Conservation (phyloP, 345 rosid species). For the Eucalyptus erythrocorys region DNA sequence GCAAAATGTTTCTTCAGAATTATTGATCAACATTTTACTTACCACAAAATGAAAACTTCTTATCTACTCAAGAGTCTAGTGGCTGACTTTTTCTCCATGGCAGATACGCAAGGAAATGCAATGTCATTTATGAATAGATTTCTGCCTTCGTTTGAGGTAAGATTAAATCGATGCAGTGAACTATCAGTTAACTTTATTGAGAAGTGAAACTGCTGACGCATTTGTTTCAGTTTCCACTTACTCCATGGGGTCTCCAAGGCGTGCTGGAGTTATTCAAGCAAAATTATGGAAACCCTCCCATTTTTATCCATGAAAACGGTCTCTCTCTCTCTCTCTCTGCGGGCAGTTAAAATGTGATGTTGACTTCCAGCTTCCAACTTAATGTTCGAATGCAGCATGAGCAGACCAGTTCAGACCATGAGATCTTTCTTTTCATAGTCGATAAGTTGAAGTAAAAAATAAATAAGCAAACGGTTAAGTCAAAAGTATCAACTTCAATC, state of each 20-base stretch:
- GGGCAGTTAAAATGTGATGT: neutral
- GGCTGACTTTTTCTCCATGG: neutral
- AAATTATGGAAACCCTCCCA: neutral
- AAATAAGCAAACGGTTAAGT: neutral
- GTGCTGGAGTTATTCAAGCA: constrained; percentile 8
- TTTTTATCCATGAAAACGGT: constrained; percentile 11
- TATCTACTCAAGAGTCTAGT: neutral
- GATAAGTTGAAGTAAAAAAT: neutral
- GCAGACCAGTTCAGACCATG: neutral
- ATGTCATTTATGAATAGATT: neutral
- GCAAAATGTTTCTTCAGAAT: neutral
- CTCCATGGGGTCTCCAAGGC: constrained; percentile 4
- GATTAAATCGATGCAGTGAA: neutral
- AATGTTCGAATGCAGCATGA: neutral
- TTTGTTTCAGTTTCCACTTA: constrained; percentile 2
- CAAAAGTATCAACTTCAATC: neutral
- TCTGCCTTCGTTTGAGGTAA: neutral
- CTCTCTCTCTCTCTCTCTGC: neutral
- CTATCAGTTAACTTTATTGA: neutral
- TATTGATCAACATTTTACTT: neutral
- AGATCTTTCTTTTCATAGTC: neutral
- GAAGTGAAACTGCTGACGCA: neutral
- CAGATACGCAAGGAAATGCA: neutral
- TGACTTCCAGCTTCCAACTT: neutral
- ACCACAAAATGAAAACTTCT: neutral